Base-by-base conservation (phyloP, 768 basidiomycete genomes). In the Mycena polygramma region DNA sequence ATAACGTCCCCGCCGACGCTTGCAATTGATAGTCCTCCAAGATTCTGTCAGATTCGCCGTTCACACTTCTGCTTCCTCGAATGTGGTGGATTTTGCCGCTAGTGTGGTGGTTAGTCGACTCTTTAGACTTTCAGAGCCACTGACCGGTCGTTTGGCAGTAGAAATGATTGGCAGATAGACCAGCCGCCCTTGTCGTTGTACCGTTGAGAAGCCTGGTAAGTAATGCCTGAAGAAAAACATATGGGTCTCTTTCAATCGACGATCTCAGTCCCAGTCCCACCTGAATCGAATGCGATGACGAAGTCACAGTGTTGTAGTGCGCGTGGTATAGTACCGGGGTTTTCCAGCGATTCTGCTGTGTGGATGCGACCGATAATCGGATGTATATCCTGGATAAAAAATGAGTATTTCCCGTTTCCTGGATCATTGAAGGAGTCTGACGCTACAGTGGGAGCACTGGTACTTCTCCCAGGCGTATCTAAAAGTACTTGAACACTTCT, bases 11-110 rank as follows among this genome's bases (percentile, higher is more conserved):
- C 7, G 6, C 43, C 2, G 48, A 41, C 14, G 58, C 66, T 26
- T 68, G 66, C 1, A 13, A 7, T n/a, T 68, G 66, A 46, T 68
- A 68, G 1, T n/a, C 20, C 10, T 39, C 37, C 1, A 68, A 39
- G 13, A 68, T 26, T 5, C 35, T 8, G 26, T 61, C 41, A 15
- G 66, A 49, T 26, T 61, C 36, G 5, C 15, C 30, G 48, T 61
- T 61, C 7, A 48, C 2, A n/a, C 10, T 15, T 2, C 7, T 36
- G 15, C 41, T 51, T 2, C 46, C 57, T 8, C 43, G 67, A 4
- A 68, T 49, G 35, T 61, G 67, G 17, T 68, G 53, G 14, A 68
- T 68, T 9, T 15, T 24, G 2, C 67, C 67, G 0, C 67, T 68
- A 30, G 20, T n/a, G 8, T 15, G 5, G 11, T 2, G 24, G 26